These are phyloP conservation scores for Marchantia polymorpha DNA, from an alignment of 225 moss, liverwort and hornwort species.

Conservation along the genomic window DNA sequence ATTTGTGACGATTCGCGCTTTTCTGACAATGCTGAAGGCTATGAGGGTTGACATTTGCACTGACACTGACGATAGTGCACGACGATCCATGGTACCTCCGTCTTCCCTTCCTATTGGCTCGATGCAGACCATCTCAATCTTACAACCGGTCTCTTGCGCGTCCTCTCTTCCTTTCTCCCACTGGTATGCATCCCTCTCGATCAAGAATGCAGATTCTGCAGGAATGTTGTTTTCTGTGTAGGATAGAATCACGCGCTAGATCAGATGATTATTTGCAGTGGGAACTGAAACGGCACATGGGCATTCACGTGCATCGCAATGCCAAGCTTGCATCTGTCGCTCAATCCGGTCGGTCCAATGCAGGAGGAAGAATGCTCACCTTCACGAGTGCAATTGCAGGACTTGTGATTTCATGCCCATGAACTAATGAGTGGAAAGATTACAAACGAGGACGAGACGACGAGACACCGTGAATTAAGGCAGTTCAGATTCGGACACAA, in stretches of 20 bases:
- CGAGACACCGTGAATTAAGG: no score
- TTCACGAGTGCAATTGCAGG: no score
- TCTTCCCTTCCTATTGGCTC: not conserved
- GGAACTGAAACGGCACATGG: conserved; percentile 8
- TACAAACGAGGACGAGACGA: no score
- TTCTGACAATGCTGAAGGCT: not conserved
- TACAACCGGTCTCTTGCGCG: not conserved
- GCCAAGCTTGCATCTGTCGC: not conserved
- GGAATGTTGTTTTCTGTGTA: no score
- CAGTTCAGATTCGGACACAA: not conserved
- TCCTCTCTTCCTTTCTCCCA: not conserved
- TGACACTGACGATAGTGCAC: not conserved
- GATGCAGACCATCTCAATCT: not conserved
- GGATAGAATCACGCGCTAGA: not conserved
- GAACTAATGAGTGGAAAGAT: no score
- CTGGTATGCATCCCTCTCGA: no score
- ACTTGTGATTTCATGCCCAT: no score
- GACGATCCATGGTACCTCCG: conserved; percentile 4
- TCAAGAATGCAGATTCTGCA: no score
- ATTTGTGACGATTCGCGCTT: not conserved
- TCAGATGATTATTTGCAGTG: not conserved
- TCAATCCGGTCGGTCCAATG: not conserved
- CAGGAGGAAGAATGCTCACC: no score
- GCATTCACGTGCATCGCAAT: not conserved
- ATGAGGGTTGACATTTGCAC: no score